Base-by-base conservation (phyloP, 2,329 filamentous ascomycete genomes). In the Orbilia ellipsospora region DNA sequence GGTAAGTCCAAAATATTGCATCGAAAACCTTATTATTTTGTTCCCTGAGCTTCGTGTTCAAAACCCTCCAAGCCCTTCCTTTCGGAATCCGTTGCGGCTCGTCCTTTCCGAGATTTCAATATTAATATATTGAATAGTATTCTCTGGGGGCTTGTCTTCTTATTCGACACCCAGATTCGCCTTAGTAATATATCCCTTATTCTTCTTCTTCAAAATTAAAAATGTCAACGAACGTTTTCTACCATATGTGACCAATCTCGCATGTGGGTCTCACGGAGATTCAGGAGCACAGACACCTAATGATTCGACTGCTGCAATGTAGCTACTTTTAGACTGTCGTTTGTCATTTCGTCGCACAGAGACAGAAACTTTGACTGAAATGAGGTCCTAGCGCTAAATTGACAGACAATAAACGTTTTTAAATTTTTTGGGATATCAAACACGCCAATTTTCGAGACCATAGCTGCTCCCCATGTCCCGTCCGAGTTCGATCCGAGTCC, bases 231-330 rank as follows among this genome's bases (percentile, higher is more conserved):
- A 15, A 48, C 13, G 44, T 48, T 48, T 48, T 18, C 44, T 48
- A n/a, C n/a, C n/a, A n/a, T n/a, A 2, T 23, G 15, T 48, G 13
- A 48, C 44, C 44, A n/a, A 23, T 18, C 48, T 13, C 48, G 48
- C 62, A 69, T 62, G 44, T 18, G 16, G 44, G 66, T 36, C 42
- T 36, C 42, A 20, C 28, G 48, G 18, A 42, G 31, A 18, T 10
- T 26, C 40, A n/a, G 66, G 40, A 63, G 66, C 66, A 70, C 66
- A 70, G 66, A 63, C 66, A 51, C 62, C 51, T 57, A 63, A 16
- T 18, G n/a, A 48, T 26, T 52, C 18, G 36, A 40, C 57, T 51
- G 51, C 60, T 70, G 31, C 3, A 36, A 36, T 2, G 28, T 31
- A 31, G 51, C 66, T 48, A 63, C 57, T 63, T 70, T 70, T 62